Percentiles rank a stretch among this genome's conserved stretches.
phyloP scores from a whole-genome alignment of 805 yeast species.

The Candida vaughaniae region DNA sequence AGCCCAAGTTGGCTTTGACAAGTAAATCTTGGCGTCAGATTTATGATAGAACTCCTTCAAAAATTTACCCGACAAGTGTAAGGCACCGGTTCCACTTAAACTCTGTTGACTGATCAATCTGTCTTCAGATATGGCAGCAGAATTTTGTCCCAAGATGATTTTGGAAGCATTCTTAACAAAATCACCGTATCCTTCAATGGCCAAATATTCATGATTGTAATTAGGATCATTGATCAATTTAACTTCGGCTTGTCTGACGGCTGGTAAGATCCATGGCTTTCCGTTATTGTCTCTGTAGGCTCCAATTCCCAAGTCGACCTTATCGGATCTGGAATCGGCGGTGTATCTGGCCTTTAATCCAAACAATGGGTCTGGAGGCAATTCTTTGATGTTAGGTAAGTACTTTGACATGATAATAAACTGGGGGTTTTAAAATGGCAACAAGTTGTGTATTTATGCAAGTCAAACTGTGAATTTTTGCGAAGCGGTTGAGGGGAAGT shows the following conservation, averaged over 20 bases:
- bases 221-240: conserved; percentile 55
- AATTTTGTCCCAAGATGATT: conserved; percentile 65
- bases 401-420: conserved; percentile 30
- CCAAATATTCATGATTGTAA: conserved; percentile 84
- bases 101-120: conserved; percentile 68
- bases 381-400: conserved; percentile 52
- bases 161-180: conserved; percentile 71
- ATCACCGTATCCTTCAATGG: conserved; percentile 72
- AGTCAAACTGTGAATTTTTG: no score
- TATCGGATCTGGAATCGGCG: conserved; percentile 56
- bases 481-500: no score
- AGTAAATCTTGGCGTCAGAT: conserved; percentile 50
- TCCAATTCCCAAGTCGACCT: conserved; percentile 87
- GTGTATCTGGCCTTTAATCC: conserved; percentile 69
- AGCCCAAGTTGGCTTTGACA: conserved; percentile 96
- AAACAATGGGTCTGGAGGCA: conserved; percentile 87
- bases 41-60: conserved; percentile 50
- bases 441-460: conserved; percentile 5
- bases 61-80: conserved; percentile 81
- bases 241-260: conserved; percentile 68
- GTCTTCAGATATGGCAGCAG: conserved; percentile 48
- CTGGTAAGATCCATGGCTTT: conserved; percentile 70
- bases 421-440: background rate
- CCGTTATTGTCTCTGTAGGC: conserved; percentile 71
- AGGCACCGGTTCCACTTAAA: conserved; percentile 86